Conservation (phyloP, 805 yeast genomes). For the Vanderwaltozyma tropicalis region DNA sequence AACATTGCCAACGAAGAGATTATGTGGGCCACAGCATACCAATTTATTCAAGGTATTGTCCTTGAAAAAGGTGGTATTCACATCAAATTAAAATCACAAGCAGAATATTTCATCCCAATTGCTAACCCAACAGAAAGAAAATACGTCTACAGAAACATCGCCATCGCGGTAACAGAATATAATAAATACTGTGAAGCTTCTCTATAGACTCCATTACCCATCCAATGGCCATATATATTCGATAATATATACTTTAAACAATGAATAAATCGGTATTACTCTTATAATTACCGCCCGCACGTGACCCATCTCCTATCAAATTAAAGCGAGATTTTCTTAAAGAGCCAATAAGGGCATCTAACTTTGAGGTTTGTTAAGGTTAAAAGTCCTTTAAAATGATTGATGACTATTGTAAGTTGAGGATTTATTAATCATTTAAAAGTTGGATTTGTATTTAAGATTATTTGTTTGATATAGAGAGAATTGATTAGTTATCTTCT, state of each 20-base stretch:
- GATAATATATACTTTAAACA: too few species aligned
- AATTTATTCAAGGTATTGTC: constrained; percentile 56
- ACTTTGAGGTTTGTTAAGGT: too few species aligned
- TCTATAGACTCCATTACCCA: constrained; percentile 12
- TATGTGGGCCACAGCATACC: constrained; percentile 65
- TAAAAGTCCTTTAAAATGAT: too few species aligned
- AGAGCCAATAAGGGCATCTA: too few species aligned
- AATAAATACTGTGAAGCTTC: constrained; percentile 57
- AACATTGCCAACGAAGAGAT: constrained; percentile 48
- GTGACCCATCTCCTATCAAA: background rate
- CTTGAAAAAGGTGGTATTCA: constrained; percentile 73
- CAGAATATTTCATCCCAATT: constrained; percentile 73
- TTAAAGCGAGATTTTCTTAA: too few species aligned
- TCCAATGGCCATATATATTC: too few species aligned
- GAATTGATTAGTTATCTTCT: too few species aligned
- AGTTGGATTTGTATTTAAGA: too few species aligned
- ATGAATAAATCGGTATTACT: too few species aligned
- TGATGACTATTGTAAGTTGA: too few species aligned
- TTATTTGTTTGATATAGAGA: too few species aligned
- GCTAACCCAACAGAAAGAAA: constrained; percentile 54
- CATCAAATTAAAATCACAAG: constrained; percentile 46
- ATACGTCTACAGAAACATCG: constrained; percentile 61
- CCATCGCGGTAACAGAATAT: constrained; percentile 69
- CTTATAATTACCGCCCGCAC: background rate
- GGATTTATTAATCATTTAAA: too few species aligned